Conservation (phyloP, 805 yeast genomes). For the Candida manassasensis region DNA sequence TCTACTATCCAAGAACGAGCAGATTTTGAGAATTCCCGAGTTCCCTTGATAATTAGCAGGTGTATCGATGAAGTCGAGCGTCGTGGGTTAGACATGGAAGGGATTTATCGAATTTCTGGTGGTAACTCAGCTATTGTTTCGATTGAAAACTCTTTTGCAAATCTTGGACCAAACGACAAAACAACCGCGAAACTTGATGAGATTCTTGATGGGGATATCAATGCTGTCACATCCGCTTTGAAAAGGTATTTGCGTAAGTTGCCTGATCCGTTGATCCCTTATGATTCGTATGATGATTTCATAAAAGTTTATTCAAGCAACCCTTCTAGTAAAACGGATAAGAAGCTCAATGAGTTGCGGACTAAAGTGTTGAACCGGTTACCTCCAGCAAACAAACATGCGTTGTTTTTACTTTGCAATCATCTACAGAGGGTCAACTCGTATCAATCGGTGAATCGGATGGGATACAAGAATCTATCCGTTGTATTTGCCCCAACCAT, state of each 20-base stretch:
- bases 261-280: slow-evolving; percentile 82
- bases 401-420: slow-evolving; percentile 50
- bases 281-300: slow-evolving; percentile 59
- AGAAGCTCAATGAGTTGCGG: slow-evolving; percentile 40
- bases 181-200: slow-evolving; percentile 29
- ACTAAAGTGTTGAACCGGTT: slow-evolving; percentile 42
- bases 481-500: slow-evolving; percentile 95
- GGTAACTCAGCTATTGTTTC: slow-evolving; percentile 61
- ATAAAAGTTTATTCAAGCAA: slow-evolving; percentile 46
- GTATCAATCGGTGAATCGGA: slow-evolving; percentile 57
- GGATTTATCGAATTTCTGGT: slow-evolving; percentile 88
- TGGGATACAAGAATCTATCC: slow-evolving; percentile 78
- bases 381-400: slow-evolving; percentile 64
- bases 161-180: slow-evolving; percentile 28
- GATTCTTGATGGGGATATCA: slow-evolving; percentile 60
- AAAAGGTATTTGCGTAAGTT: slow-evolving; percentile 82
- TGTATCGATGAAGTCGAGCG: slow-evolving; percentile 76
- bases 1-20: slow-evolving; percentile 63
- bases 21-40: slow-evolving; percentile 50
- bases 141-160: slow-evolving; percentile 38
- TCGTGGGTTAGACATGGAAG: slow-evolving; percentile 75
- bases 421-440: slow-evolving; percentile 63
- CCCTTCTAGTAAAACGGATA: slow-evolving; percentile 16
- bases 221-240: slow-evolving; percentile 81
- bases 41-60: slow-evolving; percentile 68